These are phyloP conservation scores for Rhizopogon vulgaris DNA, from an alignment of 768 basidiomycete species.

Conservation along the genomic window DNA sequence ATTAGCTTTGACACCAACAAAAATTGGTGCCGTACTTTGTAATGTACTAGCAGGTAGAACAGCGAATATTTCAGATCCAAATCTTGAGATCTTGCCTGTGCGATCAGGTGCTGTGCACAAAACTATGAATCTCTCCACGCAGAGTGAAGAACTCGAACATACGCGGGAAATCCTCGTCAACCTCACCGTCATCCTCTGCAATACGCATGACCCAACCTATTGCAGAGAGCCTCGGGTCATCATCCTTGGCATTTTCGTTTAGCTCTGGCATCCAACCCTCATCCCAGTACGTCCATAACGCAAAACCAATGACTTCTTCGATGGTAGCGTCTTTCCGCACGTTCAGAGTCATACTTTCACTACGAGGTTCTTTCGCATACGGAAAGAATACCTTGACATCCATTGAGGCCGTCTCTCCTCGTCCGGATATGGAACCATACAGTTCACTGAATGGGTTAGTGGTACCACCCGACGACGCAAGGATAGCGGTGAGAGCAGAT, in stretches of 20 bases:
- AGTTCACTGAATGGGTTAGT: slow-evolving; percentile 85
- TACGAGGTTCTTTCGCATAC: slow-evolving; percentile 54
- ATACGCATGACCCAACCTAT: slow-evolving; percentile 91
- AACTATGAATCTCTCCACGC: neutral
- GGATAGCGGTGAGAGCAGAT: slow-evolving; percentile 69
- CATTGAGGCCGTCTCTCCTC: slow-evolving; percentile 56
- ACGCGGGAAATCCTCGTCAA: slow-evolving; percentile 99
- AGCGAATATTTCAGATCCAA: slow-evolving; percentile 87
- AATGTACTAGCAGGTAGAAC: slow-evolving; percentile 68
- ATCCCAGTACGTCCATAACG: slow-evolving; percentile 92
- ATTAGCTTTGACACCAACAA: neutral
- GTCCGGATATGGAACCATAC: slow-evolving; percentile 81
- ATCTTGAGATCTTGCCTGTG: slow-evolving; percentile 77
- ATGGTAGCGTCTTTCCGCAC: slow-evolving; percentile 86
- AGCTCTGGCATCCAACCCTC: slow-evolving; percentile 75
- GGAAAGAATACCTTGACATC: slow-evolving; percentile 83
- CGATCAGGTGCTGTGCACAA: slow-evolving; percentile 79
- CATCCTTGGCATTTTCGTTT: slow-evolving; percentile 57
- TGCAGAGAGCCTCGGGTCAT: slow-evolving; percentile 66
- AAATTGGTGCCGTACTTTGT: slow-evolving; percentile 48
- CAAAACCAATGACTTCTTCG: slow-evolving; percentile 93
- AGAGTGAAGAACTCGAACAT: slow-evolving; percentile 8
- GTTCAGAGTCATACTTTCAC: slow-evolving; percentile 61
- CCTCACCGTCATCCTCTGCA: slow-evolving; percentile 95
- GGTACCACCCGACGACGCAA: slow-evolving; percentile 55